Evolutionary conservation across 306 rosid species (phyloP).

Genomic region (Citrullus amarus): DNA sequence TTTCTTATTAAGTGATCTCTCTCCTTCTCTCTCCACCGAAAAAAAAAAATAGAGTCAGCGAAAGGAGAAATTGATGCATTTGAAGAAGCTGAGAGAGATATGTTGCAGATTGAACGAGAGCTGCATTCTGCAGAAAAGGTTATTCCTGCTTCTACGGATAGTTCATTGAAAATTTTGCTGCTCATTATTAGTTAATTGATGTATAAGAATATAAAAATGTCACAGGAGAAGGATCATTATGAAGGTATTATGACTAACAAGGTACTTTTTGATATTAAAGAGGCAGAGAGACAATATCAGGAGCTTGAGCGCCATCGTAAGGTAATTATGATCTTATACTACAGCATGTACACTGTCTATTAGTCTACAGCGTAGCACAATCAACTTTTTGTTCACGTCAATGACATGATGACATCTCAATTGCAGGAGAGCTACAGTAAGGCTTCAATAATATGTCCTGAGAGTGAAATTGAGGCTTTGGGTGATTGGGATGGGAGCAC

Average conservation of each 20-base stretch:
- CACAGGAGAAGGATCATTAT: constrained; percentile 59
- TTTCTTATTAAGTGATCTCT: neutral
- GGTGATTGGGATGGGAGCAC: constrained; percentile 56
- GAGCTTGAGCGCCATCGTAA: constrained; percentile 35
- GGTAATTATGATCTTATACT: constrained; percentile 17
- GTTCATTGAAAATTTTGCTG: neutral
- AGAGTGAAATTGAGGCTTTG: constrained; percentile 46
- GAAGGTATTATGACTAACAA: constrained; percentile 51
- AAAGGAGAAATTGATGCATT: constrained; percentile 50
- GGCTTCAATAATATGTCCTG: constrained; percentile 69
- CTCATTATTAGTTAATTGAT: neutral
- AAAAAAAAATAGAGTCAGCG: constrained; percentile 37
- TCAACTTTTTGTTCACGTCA: neutral
- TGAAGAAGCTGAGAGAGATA: constrained; percentile 54
- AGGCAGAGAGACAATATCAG: constrained; percentile 37
- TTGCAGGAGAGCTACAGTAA: constrained; percentile 54
- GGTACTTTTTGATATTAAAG: constrained; percentile 39
- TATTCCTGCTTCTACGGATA: neutral
- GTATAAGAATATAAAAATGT: neutral
- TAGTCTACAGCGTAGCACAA: neutral
- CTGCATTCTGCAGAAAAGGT: constrained; percentile 44
- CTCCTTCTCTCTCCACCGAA: neutral
- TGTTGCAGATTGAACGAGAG: constrained; percentile 44
- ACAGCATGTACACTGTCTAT: neutral
- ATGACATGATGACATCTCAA: constrained; percentile 18